Evolutionary conservation across 2,329 filamentous ascomycete genomes (phyloP).

Genomic region (Rutstroemia sp.): DNA sequence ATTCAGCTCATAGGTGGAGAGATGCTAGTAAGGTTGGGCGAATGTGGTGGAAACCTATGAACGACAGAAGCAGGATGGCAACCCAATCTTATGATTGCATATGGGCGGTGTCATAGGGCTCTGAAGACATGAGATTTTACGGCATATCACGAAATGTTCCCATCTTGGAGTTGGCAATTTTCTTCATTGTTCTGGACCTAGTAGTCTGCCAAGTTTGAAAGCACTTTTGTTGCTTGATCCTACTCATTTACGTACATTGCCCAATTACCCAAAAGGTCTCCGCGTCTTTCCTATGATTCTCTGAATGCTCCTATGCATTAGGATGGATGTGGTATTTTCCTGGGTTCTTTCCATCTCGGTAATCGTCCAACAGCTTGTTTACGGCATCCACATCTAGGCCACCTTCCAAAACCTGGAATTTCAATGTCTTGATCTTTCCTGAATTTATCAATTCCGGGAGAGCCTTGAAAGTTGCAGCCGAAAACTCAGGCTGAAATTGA

Average conservation of each 20-base stretch:
- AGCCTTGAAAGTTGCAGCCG: neutral
- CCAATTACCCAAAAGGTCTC: neutral
- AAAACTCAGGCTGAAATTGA: neutral
- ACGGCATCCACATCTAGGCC: conserved; percentile 5
- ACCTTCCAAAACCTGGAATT: conserved; percentile 1
- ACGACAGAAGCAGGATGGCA: too few relatives aligned
- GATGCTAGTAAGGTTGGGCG: too few relatives aligned
- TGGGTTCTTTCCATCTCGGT: conserved; percentile 8
- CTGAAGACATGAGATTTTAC: too few relatives aligned
- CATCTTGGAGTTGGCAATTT: too few relatives aligned
- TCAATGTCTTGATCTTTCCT: conserved; percentile 3
- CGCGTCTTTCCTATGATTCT: neutral
- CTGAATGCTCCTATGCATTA: neutral
- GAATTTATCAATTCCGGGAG: neutral
- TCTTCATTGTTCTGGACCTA: too few relatives aligned
- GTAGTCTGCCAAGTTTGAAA: too few relatives aligned
- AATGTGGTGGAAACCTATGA: too few relatives aligned
- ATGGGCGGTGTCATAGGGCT: too few relatives aligned
- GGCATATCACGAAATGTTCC: too few relatives aligned
- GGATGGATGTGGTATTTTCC: conserved; percentile 8
- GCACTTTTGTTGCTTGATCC: too few relatives aligned
- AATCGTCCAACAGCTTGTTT: conserved; percentile 6
- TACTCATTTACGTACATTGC: neutral
- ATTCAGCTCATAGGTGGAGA: too few relatives aligned
- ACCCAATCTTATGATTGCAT: too few relatives aligned